Evolutionary conservation across 1,139 yeast genomes (phyloP).

Genomic region (Diutina scorzettiae): DNA sequence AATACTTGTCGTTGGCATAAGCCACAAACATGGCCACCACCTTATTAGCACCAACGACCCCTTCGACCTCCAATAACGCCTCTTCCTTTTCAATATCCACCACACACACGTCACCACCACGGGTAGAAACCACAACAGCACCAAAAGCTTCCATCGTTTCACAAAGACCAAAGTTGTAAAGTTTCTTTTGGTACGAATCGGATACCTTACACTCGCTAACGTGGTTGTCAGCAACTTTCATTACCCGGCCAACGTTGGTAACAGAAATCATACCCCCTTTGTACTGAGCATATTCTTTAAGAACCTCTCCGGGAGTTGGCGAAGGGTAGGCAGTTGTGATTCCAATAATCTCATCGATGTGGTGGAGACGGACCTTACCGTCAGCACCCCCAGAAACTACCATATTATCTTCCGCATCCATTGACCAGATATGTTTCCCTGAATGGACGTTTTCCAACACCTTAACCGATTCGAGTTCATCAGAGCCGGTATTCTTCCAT

Average conservation of each 20-base stretch:
- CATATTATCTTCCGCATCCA: constrained; percentile 28
- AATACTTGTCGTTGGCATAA: background rate
- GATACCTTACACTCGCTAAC: background rate
- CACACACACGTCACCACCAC: background rate
- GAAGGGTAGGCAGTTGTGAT: background rate
- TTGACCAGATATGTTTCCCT: constrained; percentile 85
- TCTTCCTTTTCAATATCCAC: background rate
- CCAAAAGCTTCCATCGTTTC: background rate
- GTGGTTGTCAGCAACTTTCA: background rate
- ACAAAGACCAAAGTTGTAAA: background rate
- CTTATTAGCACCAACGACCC: background rate
- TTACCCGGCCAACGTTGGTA: background rate
- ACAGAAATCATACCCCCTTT: background rate
- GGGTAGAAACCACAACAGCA: background rate
- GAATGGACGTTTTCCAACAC: constrained; percentile 52
- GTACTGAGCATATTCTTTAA: background rate
- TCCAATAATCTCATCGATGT: constrained; percentile 18
- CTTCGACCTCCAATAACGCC: background rate
- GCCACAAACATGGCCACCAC: background rate
- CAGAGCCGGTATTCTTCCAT: constrained; percentile 38
- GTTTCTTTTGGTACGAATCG: background rate
- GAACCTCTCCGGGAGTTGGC: background rate
- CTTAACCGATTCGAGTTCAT: constrained; percentile 16
- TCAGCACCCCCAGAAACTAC: constrained; percentile 75
- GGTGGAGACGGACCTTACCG: constrained; percentile 61